These are phyloP conservation scores for Candida frijolesensis DNA, from an alignment of 1,139 yeast genomes.

Conservation along the genomic window DNA sequence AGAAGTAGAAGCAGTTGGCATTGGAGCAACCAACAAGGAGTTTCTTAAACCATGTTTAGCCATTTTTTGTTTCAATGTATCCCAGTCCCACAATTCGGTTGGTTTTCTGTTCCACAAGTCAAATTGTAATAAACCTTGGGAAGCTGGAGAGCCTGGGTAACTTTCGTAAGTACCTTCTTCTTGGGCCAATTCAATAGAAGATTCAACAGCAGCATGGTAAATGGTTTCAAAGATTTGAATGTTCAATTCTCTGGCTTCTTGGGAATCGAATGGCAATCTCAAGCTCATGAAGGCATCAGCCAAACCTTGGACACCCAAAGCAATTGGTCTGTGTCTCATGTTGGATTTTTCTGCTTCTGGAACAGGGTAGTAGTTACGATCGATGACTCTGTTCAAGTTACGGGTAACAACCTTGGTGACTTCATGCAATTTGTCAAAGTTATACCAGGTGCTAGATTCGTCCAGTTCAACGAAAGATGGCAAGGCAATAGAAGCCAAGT, in stretches of 20 bases:
- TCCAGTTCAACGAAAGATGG: conserved; percentile 65
- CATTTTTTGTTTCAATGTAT: conserved; percentile 45
- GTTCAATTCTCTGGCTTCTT: conserved; percentile 56
- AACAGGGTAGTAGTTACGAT: conserved; percentile 59
- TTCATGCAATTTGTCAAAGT: conserved; percentile 56
- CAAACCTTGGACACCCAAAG: conserved; percentile 65
- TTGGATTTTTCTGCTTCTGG: conserved; percentile 55
- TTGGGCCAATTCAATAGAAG: conserved; percentile 55
- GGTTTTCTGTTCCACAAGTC: conserved; percentile 63
- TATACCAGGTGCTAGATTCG: conserved; percentile 43
- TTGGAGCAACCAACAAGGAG: conserved; percentile 63
- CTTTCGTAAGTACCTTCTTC: conserved; percentile 51
- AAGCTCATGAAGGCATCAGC: conserved; percentile 61
- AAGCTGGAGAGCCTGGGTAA: conserved; percentile 60
- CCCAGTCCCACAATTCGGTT: conserved; percentile 62
- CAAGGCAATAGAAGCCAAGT: conserved; percentile 82
- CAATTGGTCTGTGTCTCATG: conserved; percentile 61
- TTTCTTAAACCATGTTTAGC: conserved; percentile 54
- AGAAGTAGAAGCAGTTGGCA: conserved; percentile 69
- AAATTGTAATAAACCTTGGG: conserved; percentile 56
- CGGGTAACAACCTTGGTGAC: conserved; percentile 55
- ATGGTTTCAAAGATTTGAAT: conserved; percentile 63
- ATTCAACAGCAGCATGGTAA: conserved; percentile 60
- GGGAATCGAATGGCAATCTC: conserved; percentile 59
- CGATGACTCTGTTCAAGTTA: conserved; percentile 59